Base-by-base conservation (phyloP, 2,329 filamentous ascomycete species). In the Lecanicillium sp. region DNA sequence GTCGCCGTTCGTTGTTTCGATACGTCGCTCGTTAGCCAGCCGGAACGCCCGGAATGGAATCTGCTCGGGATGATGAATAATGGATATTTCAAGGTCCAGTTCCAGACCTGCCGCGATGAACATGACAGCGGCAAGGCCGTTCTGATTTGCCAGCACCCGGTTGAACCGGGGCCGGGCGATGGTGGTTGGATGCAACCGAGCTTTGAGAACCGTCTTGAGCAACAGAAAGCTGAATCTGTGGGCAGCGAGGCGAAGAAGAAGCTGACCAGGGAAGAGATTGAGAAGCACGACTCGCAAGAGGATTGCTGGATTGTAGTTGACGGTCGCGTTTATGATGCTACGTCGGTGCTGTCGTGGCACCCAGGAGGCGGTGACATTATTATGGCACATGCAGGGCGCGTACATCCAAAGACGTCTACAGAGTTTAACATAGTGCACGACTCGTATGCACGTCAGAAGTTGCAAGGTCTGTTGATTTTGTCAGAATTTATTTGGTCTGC, bases 271-370 rank as follows among this genome's bases (percentile, higher is more conserved):
- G 55, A 73, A 36, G 70, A 74, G 49, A 69, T 75, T 29, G 69
- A 73, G 48, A 72, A 66, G 39, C 71, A 74, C 43, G 56, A 62
- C 22, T 61, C 47, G 5, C 60, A 66, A 33, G 52, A 65, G 15
- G 68, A 74, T 43, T 71, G 69, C 46, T 74, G 71, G 71, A 60
- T 75, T n/a, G 65, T 72, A 0, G 56, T 74, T 4, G 65, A 72
- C 40, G 63, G 60, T 6, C 72, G 69, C 33, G 69, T 72, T 1
- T 72, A 72, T 41, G 68, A 73, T 47, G 63, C 59, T 1, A 72
- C 69, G 4, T 61, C 57, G 33, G 64, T 69, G 3, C 47, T 73
- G 13, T 47, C 51, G 7, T 69, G 68, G 68, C 69, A 72, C 55
- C 69, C 68, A 6, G 68, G 68, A 7, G 69, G 69, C 2, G 66